These are phyloP conservation scores for Candida incommunis DNA, from an alignment of 805 yeast genomes.

Conservation along the genomic window DNA sequence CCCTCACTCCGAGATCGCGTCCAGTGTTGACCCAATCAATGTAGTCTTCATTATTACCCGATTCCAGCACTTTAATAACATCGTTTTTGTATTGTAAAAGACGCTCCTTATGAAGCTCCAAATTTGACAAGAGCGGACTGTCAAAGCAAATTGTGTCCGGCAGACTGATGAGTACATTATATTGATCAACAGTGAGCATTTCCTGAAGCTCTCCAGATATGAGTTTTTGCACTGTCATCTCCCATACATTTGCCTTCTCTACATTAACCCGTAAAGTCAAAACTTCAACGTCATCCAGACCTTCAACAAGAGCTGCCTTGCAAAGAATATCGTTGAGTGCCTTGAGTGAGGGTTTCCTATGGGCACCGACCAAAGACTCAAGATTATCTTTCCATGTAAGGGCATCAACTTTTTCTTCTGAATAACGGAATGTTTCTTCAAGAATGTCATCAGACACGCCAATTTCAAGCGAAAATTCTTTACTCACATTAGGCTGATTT, in stretches of 20 bases:
- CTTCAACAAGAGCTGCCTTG: background rate
- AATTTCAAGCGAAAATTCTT: background rate
- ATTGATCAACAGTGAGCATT: background rate
- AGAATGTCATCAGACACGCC: background rate
- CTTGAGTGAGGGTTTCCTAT: background rate
- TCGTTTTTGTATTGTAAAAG: background rate
- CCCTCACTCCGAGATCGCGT: background rate
- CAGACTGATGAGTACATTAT: background rate
- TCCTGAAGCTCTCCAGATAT: background rate
- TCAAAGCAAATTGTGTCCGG: background rate
- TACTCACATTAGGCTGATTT: background rate
- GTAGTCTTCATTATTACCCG: background rate
- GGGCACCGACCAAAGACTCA: background rate
- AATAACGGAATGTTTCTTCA: background rate
- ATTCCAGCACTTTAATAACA: background rate
- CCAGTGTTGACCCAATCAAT: background rate
- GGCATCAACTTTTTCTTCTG: background rate
- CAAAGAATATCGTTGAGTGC: background rate
- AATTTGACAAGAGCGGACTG: background rate
- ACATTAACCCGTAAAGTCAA: background rate
- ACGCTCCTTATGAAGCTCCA: background rate
- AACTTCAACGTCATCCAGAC: background rate
- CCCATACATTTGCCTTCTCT: conserved; percentile 1
- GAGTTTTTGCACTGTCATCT: background rate
- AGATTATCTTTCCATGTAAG: background rate